Conservation (phyloP, 2,329 filamentous ascomycete species). For the Penicillium sp. region DNA sequence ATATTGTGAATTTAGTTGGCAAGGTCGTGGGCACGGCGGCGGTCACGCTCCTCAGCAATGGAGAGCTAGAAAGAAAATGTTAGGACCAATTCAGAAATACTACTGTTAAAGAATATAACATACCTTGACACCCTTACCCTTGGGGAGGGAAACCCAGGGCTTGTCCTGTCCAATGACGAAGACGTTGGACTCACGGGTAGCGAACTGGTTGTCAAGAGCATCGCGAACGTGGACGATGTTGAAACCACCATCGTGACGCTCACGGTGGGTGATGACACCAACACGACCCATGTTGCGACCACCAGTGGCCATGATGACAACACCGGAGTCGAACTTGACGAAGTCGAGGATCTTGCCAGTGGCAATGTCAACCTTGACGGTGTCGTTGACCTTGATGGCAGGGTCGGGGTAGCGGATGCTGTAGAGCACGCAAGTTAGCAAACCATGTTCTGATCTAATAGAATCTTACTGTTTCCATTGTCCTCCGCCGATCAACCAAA, state of each 20-base stretch:
- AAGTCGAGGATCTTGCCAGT: constrained; percentile 98
- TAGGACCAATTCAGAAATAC: constrained; percentile 18
- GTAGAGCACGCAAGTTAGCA: constrained; percentile 37
- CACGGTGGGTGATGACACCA: constrained; percentile 99
- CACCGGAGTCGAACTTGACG: constrained; percentile 98
- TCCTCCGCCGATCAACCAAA: constrained; percentile 67
- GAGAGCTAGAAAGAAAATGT: constrained; percentile 59
- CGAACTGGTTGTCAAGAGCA: constrained; percentile 99
- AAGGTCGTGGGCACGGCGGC: constrained; percentile 72
- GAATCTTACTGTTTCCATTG: constrained; percentile 37
- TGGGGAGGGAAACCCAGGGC: constrained; percentile 98
- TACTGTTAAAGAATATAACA: constrained; percentile 17
- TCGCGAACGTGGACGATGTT: constrained; percentile 91
- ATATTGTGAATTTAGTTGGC: constrained; percentile 45
- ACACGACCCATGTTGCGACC: constrained; percentile 99
- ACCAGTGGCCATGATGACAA: constrained; percentile 97
- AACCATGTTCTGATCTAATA: constrained; percentile 19
- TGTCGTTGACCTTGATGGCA: constrained; percentile 99
- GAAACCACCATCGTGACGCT: constrained; percentile 99
- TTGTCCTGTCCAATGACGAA: constrained; percentile 99
- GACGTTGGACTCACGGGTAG: constrained; percentile 98
- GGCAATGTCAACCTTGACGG: constrained; percentile 95
- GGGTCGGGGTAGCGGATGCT: constrained; percentile 99
- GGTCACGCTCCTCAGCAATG: constrained; percentile 98
- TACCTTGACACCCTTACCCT: constrained; percentile 99